Conservation (phyloP, 2,329 filamentous ascomycete genomes). For the Neonectria ditissima region DNA sequence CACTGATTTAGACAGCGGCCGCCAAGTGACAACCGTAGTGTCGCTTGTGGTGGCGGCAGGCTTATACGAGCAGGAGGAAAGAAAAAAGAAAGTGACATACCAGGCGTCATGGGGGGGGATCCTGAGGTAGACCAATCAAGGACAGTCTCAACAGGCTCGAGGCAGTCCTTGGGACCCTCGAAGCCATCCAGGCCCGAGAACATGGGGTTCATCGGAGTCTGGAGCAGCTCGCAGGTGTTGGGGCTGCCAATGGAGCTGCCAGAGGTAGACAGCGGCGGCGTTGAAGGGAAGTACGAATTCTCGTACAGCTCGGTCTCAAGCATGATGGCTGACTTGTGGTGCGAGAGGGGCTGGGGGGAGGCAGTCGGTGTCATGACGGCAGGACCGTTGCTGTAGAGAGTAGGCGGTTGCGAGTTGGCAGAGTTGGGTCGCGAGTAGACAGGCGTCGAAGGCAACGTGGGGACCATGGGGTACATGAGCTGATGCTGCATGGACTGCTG, state of each 20-base stretch:
- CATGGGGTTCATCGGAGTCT: slow-evolving; percentile 85
- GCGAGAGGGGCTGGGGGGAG: slow-evolving; percentile 78
- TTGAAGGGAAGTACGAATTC: slow-evolving; percentile 83
- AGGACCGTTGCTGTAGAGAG: slow-evolving; percentile 69
- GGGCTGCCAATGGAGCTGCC: slow-evolving; percentile 90
- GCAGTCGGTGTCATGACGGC: slow-evolving; percentile 78
- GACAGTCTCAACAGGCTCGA: slow-evolving; percentile 79
- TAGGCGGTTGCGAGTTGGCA: slow-evolving; percentile 72
- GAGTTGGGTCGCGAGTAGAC: slow-evolving; percentile 75
- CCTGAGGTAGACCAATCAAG: slow-evolving; percentile 81
- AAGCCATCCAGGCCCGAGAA: slow-evolving; percentile 79
- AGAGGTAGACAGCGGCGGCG: slow-evolving; percentile 86
- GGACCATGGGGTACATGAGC: slow-evolving; percentile 65
- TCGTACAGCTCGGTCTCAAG: slow-evolving; percentile 81
- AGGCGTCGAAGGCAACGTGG: slow-evolving; percentile 71
- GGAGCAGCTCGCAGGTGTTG: slow-evolving; percentile 79
- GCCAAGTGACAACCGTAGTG: slow-evolving; percentile 31
- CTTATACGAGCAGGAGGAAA: not conserved
- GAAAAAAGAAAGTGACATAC: slow-evolving; percentile 67
- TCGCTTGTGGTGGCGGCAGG: slow-evolving; percentile 8
- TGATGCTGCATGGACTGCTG: slow-evolving; percentile 60
- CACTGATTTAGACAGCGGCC: slow-evolving; percentile 34
- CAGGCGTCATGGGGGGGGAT: slow-evolving; percentile 90
- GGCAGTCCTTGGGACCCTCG: slow-evolving; percentile 74
- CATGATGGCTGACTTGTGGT: slow-evolving; percentile 84